Evolutionary conservation across 441 rosid genomes (phyloP).

Genomic region (Adansonia gregorii): DNA sequence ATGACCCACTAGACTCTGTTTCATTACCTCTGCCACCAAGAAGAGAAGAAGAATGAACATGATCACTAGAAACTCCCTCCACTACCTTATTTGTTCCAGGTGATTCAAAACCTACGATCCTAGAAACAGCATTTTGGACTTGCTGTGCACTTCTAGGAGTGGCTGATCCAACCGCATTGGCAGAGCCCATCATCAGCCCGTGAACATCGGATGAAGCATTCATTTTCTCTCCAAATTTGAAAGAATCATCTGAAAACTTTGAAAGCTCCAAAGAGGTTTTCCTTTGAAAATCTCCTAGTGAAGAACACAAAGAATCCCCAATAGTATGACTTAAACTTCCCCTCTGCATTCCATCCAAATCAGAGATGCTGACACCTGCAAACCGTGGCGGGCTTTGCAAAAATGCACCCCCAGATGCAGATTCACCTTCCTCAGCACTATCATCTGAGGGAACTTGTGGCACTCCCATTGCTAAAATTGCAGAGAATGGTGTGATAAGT

Average conservation of each 20-base stretch:
- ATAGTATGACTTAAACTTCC: slow-evolving; percentile 38
- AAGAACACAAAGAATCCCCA: slow-evolving; percentile 39
- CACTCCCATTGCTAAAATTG: slow-evolving; percentile 67
- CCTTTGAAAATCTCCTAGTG: slow-evolving; percentile 59
- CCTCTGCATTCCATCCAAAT: slow-evolving; percentile 55
- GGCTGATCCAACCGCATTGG: slow-evolving; percentile 40
- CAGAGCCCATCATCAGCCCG: slow-evolving; percentile 47
- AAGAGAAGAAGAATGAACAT: slow-evolving; percentile 39
- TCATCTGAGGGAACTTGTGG: slow-evolving; percentile 72
- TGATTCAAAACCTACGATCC: slow-evolving; percentile 86
- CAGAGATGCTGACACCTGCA: slow-evolving; percentile 52
- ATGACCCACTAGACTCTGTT: slow-evolving; percentile 57
- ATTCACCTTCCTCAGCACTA: slow-evolving; percentile 46
- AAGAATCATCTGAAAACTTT: slow-evolving; percentile 47
- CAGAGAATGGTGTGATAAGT: slow-evolving; percentile 2
- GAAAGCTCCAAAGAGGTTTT: slow-evolving; percentile 54
- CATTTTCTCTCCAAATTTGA: slow-evolving; percentile 33
- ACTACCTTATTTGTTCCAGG: slow-evolving; percentile 38
- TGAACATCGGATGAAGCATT: slow-evolving; percentile 47
- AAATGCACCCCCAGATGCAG: slow-evolving; percentile 45
- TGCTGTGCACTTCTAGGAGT: slow-evolving; percentile 42
- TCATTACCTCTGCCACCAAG: slow-evolving; percentile 39
- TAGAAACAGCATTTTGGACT: slow-evolving; percentile 57
- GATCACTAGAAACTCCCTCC: slow-evolving; percentile 44
- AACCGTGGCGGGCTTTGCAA: slow-evolving; percentile 54